phyloP scores from a whole-genome alignment of 2,329 filamentous ascomycete species.

The Aureobasidium sp. region DNA sequence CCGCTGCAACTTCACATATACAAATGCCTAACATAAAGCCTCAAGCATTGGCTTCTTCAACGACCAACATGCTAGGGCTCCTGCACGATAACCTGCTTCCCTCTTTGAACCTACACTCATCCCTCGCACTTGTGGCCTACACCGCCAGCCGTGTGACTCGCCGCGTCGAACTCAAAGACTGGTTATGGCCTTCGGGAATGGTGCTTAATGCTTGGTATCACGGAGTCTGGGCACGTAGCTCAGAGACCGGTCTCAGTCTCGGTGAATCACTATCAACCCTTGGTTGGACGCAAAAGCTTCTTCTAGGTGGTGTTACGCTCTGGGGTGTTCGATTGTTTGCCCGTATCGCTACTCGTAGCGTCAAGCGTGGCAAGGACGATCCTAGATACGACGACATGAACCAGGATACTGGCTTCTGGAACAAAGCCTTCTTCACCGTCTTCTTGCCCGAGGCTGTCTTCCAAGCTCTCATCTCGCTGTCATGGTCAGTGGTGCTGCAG shows the following conservation, averaged over 20 bases:
- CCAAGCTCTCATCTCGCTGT: constrained; percentile 50
- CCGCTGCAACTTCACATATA: neutral
- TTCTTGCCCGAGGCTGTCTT: constrained; percentile 54
- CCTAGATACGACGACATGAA: constrained; percentile 49
- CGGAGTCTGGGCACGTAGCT: constrained; percentile 47
- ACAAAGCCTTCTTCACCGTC: constrained; percentile 45
- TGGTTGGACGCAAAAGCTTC: constrained; percentile 48
- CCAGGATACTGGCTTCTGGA: constrained; percentile 51
- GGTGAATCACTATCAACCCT: constrained; percentile 42
- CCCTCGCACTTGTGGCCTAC: constrained; percentile 47
- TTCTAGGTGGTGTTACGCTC: constrained; percentile 50
- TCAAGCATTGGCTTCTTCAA: constrained; percentile 19
- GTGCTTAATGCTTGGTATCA: constrained; percentile 56
- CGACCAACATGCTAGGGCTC: constrained; percentile 24
- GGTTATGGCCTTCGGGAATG: constrained; percentile 47
- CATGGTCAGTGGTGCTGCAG: constrained; percentile 49
- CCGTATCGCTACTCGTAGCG: constrained; percentile 44
- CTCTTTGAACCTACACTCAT: constrained; percentile 48
- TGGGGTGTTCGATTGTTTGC: constrained; percentile 54
- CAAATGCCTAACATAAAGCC: neutral
- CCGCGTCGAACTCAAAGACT: constrained; percentile 55
- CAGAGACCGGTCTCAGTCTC: constrained; percentile 40
- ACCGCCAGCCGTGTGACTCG: constrained; percentile 46
- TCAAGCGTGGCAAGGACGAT: constrained; percentile 49
- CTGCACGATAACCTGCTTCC: constrained; percentile 48